A percentile compares a stretch with the other conserved stretches of the same genome.
phyloP scores from a whole-genome alignment of 1,139 yeast genomes.

The Scheffersomyces cryptocercus region DNA sequence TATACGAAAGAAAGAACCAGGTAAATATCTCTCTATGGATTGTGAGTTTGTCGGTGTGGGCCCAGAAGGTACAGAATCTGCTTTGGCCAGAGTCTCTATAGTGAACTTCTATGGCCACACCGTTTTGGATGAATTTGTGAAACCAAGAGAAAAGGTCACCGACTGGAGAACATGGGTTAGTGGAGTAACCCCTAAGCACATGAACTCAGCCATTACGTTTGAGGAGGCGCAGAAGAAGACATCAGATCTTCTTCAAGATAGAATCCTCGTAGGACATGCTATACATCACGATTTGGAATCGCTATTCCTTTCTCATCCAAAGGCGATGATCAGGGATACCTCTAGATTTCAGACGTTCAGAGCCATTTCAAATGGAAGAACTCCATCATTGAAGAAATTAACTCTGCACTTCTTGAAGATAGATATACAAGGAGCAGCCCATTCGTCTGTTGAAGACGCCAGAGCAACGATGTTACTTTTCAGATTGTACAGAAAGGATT shows the following conservation, averaged over 20 bases:
- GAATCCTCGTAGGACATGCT: conserved; percentile 82
- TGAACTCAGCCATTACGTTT: conserved; percentile 66
- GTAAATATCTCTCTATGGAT: conserved; percentile 80
- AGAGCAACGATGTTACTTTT: conserved; percentile 81
- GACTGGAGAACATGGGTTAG: conserved; percentile 97
- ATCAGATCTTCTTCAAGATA: conserved; percentile 47
- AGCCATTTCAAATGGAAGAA: conserved; percentile 59
- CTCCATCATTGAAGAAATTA: conserved; percentile 72
- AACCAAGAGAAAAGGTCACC: conserved; percentile 72
- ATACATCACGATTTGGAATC: conserved; percentile 75
- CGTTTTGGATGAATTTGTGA: conserved; percentile 71
- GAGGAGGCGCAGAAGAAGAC: conserved; percentile 65
- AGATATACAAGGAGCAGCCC: conserved; percentile 76
- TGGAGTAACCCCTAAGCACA: conserved; percentile 72
- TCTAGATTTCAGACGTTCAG: conserved; percentile 61
- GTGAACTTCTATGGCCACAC: conserved; percentile 81
- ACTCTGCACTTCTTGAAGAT: conserved; percentile 53
- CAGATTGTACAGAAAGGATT: conserved; percentile 59
- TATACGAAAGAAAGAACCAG: conserved; percentile 44
- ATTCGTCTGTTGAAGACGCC: conserved; percentile 91
- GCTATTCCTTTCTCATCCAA: conserved; percentile 68
- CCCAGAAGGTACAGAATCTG: conserved; percentile 64
- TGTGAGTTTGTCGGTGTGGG: conserved; percentile 97
- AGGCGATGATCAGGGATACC: conserved; percentile 69
- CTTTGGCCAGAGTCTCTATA: conserved; percentile 81